These are phyloP conservation scores for Phytophthora sp. DNA, from an alignment of 352 stramenopile species.

Conservation along the genomic window DNA sequence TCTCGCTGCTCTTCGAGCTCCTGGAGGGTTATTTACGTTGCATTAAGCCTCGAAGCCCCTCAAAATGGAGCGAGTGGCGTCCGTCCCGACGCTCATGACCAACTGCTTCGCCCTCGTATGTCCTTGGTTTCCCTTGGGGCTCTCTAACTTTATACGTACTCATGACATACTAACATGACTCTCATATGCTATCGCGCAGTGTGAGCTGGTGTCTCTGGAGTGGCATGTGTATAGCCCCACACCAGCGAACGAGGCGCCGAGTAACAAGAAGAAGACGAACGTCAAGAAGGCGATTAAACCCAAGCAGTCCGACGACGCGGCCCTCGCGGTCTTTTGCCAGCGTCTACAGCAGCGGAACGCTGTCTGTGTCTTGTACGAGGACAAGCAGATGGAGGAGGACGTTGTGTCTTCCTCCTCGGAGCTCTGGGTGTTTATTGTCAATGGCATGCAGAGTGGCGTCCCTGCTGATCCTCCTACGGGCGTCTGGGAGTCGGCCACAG, in stretches of 20 bases:
- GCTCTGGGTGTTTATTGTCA: constrained; percentile 68
- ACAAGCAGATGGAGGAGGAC: neutral
- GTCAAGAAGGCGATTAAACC: constrained; percentile 12
- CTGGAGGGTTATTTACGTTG: neutral
- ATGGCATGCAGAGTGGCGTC: constrained; percentile 35
- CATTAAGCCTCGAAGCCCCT: neutral
- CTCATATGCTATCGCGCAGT: constrained; percentile 36
- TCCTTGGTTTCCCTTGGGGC: constrained; percentile 17
- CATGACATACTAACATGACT: constrained; percentile 15
- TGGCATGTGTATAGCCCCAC: constrained; percentile 54
- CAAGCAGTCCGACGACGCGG: constrained; percentile 22
- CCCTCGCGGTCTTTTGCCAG: constrained; percentile 36
- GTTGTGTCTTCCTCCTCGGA: constrained; percentile 1
- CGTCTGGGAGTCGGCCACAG: constrained; percentile 28
- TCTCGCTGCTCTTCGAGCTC: constrained; percentile 4
- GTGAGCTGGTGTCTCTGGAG: constrained; percentile 50
- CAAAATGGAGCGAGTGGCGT: constrained; percentile 48
- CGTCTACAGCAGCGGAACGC: constrained; percentile 50
- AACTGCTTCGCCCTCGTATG: constrained; percentile 59
- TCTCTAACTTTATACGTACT: constrained; percentile 22
- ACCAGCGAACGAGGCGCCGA: neutral
- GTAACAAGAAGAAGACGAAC: constrained; percentile 16
- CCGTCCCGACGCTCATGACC: constrained; percentile 31
- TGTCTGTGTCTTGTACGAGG: constrained; percentile 36
- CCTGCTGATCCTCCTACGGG: constrained; percentile 43